These are phyloP conservation scores for Chenopodium album DNA, from an alignment of 148 eudicot species.

Conservation along the genomic window DNA sequence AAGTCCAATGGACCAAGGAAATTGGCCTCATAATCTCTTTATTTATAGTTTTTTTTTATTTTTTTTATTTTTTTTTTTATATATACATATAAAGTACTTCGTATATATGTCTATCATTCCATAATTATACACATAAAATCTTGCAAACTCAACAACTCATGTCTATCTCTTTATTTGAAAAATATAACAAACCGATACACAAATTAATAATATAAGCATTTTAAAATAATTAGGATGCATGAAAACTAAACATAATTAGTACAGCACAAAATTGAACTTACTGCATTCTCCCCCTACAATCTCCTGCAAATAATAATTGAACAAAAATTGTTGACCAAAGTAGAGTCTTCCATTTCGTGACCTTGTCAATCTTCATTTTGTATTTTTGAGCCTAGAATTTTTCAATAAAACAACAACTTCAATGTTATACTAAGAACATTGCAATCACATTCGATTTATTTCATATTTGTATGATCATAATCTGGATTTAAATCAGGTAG, in stretches of 20 bases:
- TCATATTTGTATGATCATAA: not conserved
- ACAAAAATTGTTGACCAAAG: not conserved
- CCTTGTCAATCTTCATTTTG: constrained; percentile 7
- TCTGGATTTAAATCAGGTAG: not conserved
- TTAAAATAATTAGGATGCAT: not conserved
- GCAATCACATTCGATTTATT: not conserved
- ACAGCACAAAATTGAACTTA: constrained; percentile 16
- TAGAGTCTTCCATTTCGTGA: not conserved
- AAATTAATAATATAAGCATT: not conserved
- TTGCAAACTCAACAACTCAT: too few species aligned
- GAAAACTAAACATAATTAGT: not conserved
- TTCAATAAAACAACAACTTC: not conserved
- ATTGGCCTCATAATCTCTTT: too few species aligned
- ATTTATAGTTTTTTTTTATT: too few species aligned
- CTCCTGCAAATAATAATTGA: constrained; percentile 4
- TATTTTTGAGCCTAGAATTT: not conserved
- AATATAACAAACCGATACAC: too few species aligned
- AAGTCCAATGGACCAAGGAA: too few species aligned
- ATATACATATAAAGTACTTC: too few species aligned
- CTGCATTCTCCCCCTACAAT: constrained; percentile 22
- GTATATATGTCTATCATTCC: too few species aligned
- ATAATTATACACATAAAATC: too few species aligned
- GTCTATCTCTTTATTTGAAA: too few species aligned
- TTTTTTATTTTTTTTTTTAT: too few species aligned
- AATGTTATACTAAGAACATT: not conserved